Evolutionary conservation across 768 basidiomycete genomes (phyloP).

Genomic region (Antrodiella citrinella): DNA sequence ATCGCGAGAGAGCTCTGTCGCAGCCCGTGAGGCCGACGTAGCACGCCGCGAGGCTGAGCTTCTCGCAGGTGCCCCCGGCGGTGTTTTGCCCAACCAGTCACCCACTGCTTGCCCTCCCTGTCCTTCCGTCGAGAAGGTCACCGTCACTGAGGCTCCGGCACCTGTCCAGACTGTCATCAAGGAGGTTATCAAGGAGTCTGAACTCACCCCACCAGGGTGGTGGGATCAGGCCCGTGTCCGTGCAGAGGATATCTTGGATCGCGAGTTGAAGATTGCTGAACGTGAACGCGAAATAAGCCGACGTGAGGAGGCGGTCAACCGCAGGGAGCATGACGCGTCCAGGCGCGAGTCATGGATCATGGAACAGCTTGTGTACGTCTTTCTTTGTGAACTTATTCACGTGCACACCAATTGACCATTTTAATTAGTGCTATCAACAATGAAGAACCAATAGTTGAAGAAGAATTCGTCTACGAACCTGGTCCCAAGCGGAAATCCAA

Average conservation of each 20-base stretch:
- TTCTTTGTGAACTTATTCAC: not conserved
- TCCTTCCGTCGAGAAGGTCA: constrained; percentile 41
- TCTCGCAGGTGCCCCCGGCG: constrained; percentile 75
- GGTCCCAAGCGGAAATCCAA: constrained; percentile 71
- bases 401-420: not conserved
- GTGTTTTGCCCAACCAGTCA: constrained; percentile 53
- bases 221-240: constrained; percentile 57
- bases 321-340: constrained; percentile 79
- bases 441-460: constrained; percentile 65
- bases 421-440: constrained; percentile 54
- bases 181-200: constrained; percentile 79
- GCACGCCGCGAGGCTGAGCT: constrained; percentile 84
- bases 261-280: constrained; percentile 79
- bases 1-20: constrained; percentile 71
- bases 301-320: constrained; percentile 79
- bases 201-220: constrained; percentile 76
- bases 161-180: constrained; percentile 78
- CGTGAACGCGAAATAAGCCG: constrained; percentile 81
- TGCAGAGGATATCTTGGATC: constrained; percentile 74
- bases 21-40: constrained; percentile 79
- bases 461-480: constrained; percentile 76
- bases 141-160: constrained; percentile 32
- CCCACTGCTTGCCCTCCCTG: constrained; percentile 53
- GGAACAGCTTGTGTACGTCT: constrained; percentile 80
- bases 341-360: constrained; percentile 88